Evolutionary conservation across 352 stramenopile species (phyloP), one percentile per base, ranked within the genome.

Genomic region (Phytophthora pisi): DNA sequence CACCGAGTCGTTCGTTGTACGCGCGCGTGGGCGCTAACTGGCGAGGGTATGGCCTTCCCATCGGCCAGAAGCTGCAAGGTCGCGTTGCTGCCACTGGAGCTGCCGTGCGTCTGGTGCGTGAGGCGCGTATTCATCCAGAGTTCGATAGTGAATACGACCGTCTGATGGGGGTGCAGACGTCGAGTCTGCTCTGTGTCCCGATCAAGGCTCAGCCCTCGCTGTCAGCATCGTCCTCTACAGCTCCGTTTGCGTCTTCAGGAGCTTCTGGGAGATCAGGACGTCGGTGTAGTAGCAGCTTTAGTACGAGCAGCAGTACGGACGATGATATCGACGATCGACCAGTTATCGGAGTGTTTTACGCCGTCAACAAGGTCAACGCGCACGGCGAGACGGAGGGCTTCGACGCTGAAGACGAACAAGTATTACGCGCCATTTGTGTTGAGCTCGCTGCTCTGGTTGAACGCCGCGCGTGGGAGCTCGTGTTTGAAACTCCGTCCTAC

Each of bases 291-390:
- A 73, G 60, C 61, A 74, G 67, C 57, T 78, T 78, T 51, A 78
- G 66, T 56, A 75, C 71, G 6, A 82, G 84, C 51, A 93, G 90
- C 66, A 96, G 89, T 42, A 72, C 59, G 0, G 71, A 78, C 40
- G 71, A 78, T 0, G 71, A 78, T 15, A 64, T 67, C 5, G 75
- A 83, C n/a, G 73, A 82, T 51, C 67, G 71, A 5, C 71, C 67
- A 0, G 75, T 92, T 13, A 82, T 95, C 64, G 86, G 82, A 0
- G 85, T 96, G 2, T 88, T 95, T 24, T 93, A 96, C 65, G 86
- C 83, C 0, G 82, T 81, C n/a, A 94, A 95, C 72, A 95, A 95
- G 49, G 62, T 79, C 18, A 82, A 75, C 16, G 51, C 66, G 3
- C 72, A 60, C 7, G 57, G 51, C 18, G 78, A 77, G 20, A 63